A percentile compares a stretch with the other conserved stretches of the same genome.
Conservation (phyloP, 257 asterid genomes). For the Apocynum venetum region DNA sequence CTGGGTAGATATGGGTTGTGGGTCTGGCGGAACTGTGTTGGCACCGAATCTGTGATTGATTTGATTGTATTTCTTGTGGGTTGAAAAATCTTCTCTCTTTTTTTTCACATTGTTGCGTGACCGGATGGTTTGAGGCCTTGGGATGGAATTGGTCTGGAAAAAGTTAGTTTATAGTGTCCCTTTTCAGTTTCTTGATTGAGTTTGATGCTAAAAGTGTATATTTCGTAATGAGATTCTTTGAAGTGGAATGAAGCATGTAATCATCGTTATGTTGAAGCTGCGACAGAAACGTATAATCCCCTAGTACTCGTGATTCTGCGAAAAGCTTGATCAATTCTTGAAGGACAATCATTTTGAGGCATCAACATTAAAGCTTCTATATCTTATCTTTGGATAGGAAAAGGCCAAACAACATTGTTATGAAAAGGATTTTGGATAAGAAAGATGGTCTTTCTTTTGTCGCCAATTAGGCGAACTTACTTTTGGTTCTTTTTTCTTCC, state of each 20-base stretch:
- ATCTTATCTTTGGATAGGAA: neutral
- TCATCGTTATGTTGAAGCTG: slow-evolving; percentile 1
- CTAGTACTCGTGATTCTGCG: neutral
- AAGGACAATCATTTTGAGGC: neutral
- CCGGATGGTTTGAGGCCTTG: neutral
- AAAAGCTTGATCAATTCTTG: neutral
- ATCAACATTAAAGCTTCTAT: neutral
- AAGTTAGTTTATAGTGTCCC: neutral
- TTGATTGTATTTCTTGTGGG: neutral
- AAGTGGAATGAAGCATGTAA: neutral
- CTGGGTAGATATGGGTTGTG: no score
- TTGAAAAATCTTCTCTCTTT: neutral
- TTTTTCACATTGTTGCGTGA: neutral
- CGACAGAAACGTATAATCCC: neutral
- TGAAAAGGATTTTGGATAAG: neutral
- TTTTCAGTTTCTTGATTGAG: neutral
- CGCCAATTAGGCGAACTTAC: neutral
- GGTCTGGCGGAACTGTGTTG: neutral
- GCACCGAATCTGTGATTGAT: neutral
- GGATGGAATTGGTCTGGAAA: neutral
- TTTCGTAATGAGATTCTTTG: neutral
- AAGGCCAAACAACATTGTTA: neutral
- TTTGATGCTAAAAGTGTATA: neutral
- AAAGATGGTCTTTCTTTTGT: neutral
- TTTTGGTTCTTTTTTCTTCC: neutral